phyloP scores from a whole-genome alignment of 1,284 basidiomycete species.

The Sutorius eximius region DNA sequence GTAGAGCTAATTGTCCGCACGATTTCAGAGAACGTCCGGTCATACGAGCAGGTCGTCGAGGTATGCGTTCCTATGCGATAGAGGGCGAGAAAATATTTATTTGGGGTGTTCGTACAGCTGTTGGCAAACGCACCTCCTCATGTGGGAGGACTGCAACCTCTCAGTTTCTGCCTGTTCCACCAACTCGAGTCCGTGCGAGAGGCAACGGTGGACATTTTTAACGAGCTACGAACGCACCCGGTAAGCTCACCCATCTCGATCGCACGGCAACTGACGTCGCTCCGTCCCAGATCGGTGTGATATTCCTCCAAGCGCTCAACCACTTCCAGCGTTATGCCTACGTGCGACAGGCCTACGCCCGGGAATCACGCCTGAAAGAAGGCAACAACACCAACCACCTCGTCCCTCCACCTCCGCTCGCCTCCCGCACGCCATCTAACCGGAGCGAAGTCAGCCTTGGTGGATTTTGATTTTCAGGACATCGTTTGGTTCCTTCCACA shows the following conservation, averaged over 20 bases:
- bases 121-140: slow-evolving; percentile 77
- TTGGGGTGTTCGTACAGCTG: slow-evolving; percentile 51
- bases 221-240: slow-evolving; percentile 71
- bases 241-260: slow-evolving; percentile 45
- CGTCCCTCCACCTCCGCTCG: slow-evolving; percentile 35
- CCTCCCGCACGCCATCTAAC: slow-evolving; percentile 47
- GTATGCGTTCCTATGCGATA: slow-evolving; percentile 45
- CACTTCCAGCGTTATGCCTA: slow-evolving; percentile 90
- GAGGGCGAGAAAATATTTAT: not conserved
- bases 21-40: slow-evolving; percentile 65
- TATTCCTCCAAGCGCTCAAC: slow-evolving; percentile 84
- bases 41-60: slow-evolving; percentile 89
- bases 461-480: slow-evolving; percentile 28
- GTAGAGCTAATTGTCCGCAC: slow-evolving; percentile 74
- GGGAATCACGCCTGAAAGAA: slow-evolving; percentile 48
- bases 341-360: slow-evolving; percentile 67
- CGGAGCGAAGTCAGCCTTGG: slow-evolving; percentile 49
- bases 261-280: slow-evolving; percentile 3
- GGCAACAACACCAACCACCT: slow-evolving; percentile 31
- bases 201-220: slow-evolving; percentile 79
- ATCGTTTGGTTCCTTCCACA: not conserved
- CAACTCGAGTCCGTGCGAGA: slow-evolving; percentile 75
- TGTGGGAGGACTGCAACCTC: slow-evolving; percentile 78
- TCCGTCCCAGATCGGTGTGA: slow-evolving; percentile 69
- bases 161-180: slow-evolving; percentile 91